phyloP scores from a whole-genome alignment of 2,329 filamentous ascomycete species.

The Aspergillus novofumigatus region DNA sequence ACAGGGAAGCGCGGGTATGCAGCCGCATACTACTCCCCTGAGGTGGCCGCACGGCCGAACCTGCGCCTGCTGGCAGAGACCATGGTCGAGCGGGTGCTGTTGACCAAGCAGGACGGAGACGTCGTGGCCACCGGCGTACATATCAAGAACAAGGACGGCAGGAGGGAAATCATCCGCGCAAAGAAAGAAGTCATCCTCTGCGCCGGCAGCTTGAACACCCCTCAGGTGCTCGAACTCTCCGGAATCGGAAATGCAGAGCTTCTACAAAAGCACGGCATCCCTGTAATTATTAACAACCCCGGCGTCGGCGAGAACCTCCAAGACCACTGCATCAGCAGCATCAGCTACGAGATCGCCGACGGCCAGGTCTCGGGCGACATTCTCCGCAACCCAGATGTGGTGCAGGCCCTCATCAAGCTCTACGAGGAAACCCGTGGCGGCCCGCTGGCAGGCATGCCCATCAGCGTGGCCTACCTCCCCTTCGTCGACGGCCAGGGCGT shows the following conservation, averaged over 20 bases:
- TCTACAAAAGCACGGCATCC: slow-evolving; percentile 40
- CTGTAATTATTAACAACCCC: slow-evolving; percentile 41
- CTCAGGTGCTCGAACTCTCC: slow-evolving; percentile 57
- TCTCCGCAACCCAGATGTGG: slow-evolving; percentile 18
- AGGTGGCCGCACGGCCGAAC: slow-evolving; percentile 41
- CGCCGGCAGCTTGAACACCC: slow-evolving; percentile 55
- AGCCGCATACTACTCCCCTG: slow-evolving; percentile 39
- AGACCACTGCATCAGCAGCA: slow-evolving; percentile 40
- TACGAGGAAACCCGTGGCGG: slow-evolving; percentile 20
- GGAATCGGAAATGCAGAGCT: slow-evolving; percentile 52
- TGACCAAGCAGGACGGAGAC: slow-evolving; percentile 29
- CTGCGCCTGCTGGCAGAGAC: slow-evolving; percentile 46
- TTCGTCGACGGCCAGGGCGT: slow-evolving; percentile 18
- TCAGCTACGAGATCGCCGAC: slow-evolving; percentile 23
- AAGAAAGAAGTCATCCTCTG: slow-evolving; percentile 55
- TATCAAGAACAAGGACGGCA: slow-evolving; percentile 16
- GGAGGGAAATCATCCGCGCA: slow-evolving; percentile 32
- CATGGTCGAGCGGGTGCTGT: slow-evolving; percentile 44
- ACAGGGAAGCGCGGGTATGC: slow-evolving; percentile 37
- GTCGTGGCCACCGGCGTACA: slow-evolving; percentile 18
- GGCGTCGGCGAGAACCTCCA: slow-evolving; percentile 51
- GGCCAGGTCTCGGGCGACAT: slow-evolving; percentile 21
- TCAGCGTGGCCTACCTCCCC: slow-evolving; percentile 25
- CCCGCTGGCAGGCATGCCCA: slow-evolving; percentile 21
- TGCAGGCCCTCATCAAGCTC: slow-evolving; percentile 16